Percentiles rank a stretch among this genome's conserved stretches.
These are phyloP conservation scores for Fusarium transvaalense DNA, from an alignment of 2,329 filamentous ascomycete genomes.

Conservation along the genomic window DNA sequence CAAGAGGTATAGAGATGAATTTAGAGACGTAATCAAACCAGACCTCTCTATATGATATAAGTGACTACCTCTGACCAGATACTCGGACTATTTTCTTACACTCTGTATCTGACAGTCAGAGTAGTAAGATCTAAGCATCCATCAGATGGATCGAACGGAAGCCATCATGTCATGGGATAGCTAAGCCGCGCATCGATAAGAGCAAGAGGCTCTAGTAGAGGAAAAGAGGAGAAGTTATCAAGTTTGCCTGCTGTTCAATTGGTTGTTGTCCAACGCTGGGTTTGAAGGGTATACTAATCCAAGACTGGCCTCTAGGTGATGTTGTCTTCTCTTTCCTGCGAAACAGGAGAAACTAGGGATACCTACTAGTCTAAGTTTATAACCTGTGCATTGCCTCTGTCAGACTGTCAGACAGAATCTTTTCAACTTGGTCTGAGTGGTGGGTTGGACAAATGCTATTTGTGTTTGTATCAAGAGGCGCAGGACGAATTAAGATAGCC, in stretches of 20 bases:
- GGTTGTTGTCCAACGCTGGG: not conserved
- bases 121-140: slow-evolving; percentile 35
- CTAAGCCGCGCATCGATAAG: slow-evolving; percentile 4
- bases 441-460: not conserved
- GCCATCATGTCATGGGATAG: slow-evolving; percentile 28
- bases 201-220: slow-evolving; percentile 1
- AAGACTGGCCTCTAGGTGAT: not conserved
- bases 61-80: not conserved
- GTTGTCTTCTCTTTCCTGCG: not conserved
- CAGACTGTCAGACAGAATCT: not conserved
- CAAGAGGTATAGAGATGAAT: not conserved
- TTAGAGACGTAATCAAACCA: not conserved
- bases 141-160: slow-evolving; percentile 15
- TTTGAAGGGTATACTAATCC: not conserved
- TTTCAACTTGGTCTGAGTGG: not conserved
- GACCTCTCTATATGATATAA: not conserved
- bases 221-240: not conserved
- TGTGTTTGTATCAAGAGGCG: not conserved
- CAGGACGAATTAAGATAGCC: not conserved
- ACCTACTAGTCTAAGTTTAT: not conserved
- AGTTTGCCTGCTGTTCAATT: not conserved
- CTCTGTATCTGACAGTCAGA: slow-evolving; percentile 14
- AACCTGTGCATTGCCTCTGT: not conserved
- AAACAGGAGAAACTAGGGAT: not conserved
- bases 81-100: slow-evolving; percentile 3